These are phyloP conservation scores for Alternaria incomplexa DNA, from an alignment of 2,329 filamentous ascomycete species.

Conservation along the genomic window DNA sequence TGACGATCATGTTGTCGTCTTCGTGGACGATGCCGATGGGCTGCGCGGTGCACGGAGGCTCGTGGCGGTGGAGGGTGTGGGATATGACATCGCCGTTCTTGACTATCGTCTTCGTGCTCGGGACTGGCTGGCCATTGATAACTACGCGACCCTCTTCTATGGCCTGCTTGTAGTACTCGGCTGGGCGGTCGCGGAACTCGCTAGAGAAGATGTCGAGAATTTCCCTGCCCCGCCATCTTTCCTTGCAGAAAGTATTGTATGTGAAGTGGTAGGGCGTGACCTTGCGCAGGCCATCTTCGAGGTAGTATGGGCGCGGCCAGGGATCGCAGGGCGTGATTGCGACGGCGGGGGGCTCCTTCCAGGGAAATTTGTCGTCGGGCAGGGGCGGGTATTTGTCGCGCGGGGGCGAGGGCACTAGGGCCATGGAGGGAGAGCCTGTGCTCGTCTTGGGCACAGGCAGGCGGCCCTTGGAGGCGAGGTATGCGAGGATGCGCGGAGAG, in stretches of 20 bases:
- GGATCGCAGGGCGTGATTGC: conserved; percentile 58
- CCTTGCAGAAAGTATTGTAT: conserved; percentile 93
- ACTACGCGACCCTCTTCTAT: conserved; percentile 80
- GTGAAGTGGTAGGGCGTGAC: conserved; percentile 89
- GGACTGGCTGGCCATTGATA: conserved; percentile 76
- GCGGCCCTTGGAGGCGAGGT: conserved; percentile 57
- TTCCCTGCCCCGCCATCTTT: conserved; percentile 84
- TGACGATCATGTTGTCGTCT: conserved; percentile 90
- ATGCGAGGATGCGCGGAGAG: conserved; percentile 59
- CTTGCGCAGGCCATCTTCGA: conserved; percentile 82
- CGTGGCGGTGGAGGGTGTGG: conserved; percentile 93
- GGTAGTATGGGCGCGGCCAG: conserved; percentile 75
- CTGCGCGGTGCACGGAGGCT: conserved; percentile 85
- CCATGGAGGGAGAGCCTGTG: conserved; percentile 49
- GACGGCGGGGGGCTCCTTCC: conserved; percentile 56
- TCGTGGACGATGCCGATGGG: conserved; percentile 86
- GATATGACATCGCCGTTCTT: conserved; percentile 91
- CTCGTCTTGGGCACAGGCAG: conserved; percentile 30
- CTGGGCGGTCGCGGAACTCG: conserved; percentile 88
- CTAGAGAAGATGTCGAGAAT: conserved; percentile 87
- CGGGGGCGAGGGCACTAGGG: conserved; percentile 46
- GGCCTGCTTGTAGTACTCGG: conserved; percentile 82
- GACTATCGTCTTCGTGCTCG: conserved; percentile 70
- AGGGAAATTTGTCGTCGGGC: conserved; percentile 44
- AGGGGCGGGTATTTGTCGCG: conserved; percentile 40